Evolutionary conservation across 2,329 filamentous ascomycete species (phyloP), one percentile per base, ranked within the genome.

Genomic region (Verticillium nubilum): DNA sequence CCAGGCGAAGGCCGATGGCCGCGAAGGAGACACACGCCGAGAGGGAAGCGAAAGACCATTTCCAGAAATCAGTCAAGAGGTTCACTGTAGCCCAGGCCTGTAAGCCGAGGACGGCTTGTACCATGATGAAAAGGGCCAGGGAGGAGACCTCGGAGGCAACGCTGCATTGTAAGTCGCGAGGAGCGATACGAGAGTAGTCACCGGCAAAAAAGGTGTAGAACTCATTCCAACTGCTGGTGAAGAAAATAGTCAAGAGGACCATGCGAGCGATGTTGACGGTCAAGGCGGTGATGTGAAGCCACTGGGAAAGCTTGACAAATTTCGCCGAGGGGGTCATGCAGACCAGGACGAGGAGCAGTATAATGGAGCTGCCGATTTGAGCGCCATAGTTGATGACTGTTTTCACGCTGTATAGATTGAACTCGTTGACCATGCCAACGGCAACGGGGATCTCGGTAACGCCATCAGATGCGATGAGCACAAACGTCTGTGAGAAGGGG

Each of bases 321-420:
- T 91, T 92, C 64, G 84, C 78, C 0, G 77, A 70, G 23, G 84
- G 84, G 0, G 90, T 92, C 71, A 93, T 80, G 60, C 88, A 67
- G 12, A 92, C 74, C 2, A 93, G 76, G 29, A 89, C 78, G 52
- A 88, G 65, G 19, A 93, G 76, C 67, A 92, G 83, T 61, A 88
- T 74, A 60, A 87, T 64, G 54, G 83, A 85, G 26, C 88, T 85
- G 29, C 91, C 91, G 57, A 92, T 79, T 70, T 94, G 90, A 19
- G 82, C 75, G 57, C 84, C 87, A 69, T 88, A 91, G 73, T 86
- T 88, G 77, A 90, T 85, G 69, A 69, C 70, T 27, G 74, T 70
- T 66, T 70, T 74, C 63, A 72, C 61, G 47, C 70, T 68, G 29
- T 69, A 68, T 26, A 66, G 63, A 62, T 71, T 72, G 56, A 70